A percentile compares a stretch with the other conserved stretches of the same genome.
phyloP scores from a whole-genome alignment of 352 stramenopile species.

The Globisporangium paddicum region DNA sequence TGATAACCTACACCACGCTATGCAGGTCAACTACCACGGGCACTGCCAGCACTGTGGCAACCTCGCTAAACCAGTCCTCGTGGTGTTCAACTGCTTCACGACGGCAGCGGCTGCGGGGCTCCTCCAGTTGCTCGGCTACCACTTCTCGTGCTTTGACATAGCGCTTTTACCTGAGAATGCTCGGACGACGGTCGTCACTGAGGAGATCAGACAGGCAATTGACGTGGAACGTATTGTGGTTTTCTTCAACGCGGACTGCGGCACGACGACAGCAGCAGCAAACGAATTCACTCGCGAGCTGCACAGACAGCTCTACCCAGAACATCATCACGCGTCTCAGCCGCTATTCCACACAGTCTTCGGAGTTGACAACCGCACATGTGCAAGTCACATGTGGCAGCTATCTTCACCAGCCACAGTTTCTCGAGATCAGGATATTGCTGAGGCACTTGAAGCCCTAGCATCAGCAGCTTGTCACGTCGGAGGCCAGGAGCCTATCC shows the following conservation, averaged over 20 bases:
- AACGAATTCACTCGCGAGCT: conserved; percentile 29
- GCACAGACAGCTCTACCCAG: conserved; percentile 22
- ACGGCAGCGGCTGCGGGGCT: conserved; percentile 2
- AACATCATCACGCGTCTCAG: conserved; percentile 13
- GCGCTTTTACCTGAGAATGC: not conserved
- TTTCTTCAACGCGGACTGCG: conserved; percentile 29
- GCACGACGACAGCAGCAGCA: conserved; percentile 21
- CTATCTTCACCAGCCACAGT: not conserved
- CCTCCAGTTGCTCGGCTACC: conserved; percentile 16
- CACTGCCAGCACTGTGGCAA: conserved; percentile 19
- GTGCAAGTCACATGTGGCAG: not conserved
- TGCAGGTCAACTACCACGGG: conserved; percentile 23
- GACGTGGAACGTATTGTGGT: conserved; percentile 23
- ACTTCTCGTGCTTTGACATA: conserved; percentile 26
- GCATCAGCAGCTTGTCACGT: conserved; percentile 14
- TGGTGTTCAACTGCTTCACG: conserved; percentile 13
- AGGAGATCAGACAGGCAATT: conserved; percentile 10
- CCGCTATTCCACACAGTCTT: conserved; percentile 24
- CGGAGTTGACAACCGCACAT: not conserved
- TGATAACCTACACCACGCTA: conserved; percentile 1
- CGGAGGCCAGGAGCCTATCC: conserved; percentile 10
- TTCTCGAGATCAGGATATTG: conserved; percentile 22
- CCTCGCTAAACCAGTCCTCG: conserved; percentile 15
- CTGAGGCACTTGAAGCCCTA: conserved; percentile 20
- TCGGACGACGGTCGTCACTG: not conserved